These are phyloP conservation scores for Scenedesmus sp. DNA, from an alignment of 163 green algal genomes.

Conservation along the genomic window DNA sequence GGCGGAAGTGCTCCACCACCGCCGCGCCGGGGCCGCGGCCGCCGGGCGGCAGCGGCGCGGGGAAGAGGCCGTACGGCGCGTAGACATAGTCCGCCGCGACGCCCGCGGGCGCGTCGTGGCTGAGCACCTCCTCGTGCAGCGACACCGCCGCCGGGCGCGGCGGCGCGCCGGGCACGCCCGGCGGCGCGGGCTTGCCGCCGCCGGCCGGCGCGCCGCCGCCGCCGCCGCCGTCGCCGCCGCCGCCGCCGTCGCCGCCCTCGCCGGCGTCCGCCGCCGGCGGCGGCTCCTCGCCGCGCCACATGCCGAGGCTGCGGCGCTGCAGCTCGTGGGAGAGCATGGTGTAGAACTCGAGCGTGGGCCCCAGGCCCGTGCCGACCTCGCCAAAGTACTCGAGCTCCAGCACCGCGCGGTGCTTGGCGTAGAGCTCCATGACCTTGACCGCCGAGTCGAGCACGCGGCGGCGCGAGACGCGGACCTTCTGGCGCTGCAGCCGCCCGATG, in stretches of 20 bases:
- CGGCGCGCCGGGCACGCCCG: not conserved
- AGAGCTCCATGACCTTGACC: constrained; percentile 93
- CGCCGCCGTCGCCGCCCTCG: not conserved
- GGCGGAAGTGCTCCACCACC: constrained; percentile 76
- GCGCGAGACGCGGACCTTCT: constrained; percentile 92
- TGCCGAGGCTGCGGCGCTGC: constrained; percentile 75
- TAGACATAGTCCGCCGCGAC: constrained; percentile 68
- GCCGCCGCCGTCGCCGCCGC: not conserved
- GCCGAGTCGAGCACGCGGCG: constrained; percentile 88
- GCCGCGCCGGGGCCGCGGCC: constrained; percentile 31
- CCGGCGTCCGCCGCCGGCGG: constrained; percentile 13
- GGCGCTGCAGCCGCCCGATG: constrained; percentile 85
- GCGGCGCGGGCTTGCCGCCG: too few species aligned
- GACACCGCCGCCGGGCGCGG: not conserved
- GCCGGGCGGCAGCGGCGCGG: constrained; percentile 67
- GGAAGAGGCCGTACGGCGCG: constrained; percentile 93
- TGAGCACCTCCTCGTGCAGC: constrained; percentile 32
- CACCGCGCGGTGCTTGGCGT: constrained; percentile 69
- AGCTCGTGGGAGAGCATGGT: constrained; percentile 95
- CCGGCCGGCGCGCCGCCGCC: not conserved
- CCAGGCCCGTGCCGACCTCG: constrained; percentile 89
- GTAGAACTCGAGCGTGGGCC: constrained; percentile 98
- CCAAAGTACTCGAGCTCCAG: constrained; percentile 90
- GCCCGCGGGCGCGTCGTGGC: constrained; percentile 15
- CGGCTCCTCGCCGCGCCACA: constrained; percentile 85